Conservation (phyloP, 768 basidiomycete species). For the Lactarius pseudohatsudake region DNA sequence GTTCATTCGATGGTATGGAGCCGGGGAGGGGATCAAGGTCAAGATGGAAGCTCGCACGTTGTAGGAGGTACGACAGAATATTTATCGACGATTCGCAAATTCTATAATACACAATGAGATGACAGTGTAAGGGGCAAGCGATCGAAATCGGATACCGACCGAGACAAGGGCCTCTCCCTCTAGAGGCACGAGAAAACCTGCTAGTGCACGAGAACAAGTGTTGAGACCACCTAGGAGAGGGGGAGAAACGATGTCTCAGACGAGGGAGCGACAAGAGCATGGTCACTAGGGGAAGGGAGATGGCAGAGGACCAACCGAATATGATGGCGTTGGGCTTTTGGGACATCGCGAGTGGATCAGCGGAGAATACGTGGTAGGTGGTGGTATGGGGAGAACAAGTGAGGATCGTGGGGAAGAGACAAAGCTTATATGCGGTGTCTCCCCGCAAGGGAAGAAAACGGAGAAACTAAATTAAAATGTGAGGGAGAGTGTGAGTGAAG, state of each 20-base stretch:
- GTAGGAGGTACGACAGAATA: conserved; percentile 73
- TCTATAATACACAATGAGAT: conserved; percentile 40
- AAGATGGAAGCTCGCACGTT: conserved; percentile 47
- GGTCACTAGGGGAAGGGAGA: conserved; percentile 4
- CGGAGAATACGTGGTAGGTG: conserved; percentile 20
- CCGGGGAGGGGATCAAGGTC: conserved; percentile 31
- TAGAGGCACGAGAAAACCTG: conserved; percentile 62
- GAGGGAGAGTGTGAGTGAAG: conserved; percentile 15
- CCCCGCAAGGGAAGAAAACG: background rate
- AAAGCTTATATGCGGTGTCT: conserved; percentile 18
- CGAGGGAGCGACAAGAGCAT: conserved; percentile 6
- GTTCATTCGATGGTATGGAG: conserved; percentile 17
- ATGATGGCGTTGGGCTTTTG: conserved; percentile 68
- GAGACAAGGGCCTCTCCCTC: conserved; percentile 70
- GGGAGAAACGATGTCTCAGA: conserved; percentile 12
- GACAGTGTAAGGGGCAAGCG: conserved; percentile 15
- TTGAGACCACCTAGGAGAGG: conserved; percentile 67
- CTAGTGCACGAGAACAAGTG: conserved; percentile 73
- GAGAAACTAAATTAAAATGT: background rate
- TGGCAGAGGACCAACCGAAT: conserved; percentile 54
- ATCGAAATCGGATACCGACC: conserved; percentile 44
- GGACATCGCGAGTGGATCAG: conserved; percentile 38
- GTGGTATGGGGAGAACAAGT: conserved; percentile 33
- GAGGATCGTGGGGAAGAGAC: conserved; percentile 29
- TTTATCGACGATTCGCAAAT: conserved; percentile 72